Conservation (phyloP, 2,329 filamentous ascomycete species). For the Ampelomyces quisqualis region DNA sequence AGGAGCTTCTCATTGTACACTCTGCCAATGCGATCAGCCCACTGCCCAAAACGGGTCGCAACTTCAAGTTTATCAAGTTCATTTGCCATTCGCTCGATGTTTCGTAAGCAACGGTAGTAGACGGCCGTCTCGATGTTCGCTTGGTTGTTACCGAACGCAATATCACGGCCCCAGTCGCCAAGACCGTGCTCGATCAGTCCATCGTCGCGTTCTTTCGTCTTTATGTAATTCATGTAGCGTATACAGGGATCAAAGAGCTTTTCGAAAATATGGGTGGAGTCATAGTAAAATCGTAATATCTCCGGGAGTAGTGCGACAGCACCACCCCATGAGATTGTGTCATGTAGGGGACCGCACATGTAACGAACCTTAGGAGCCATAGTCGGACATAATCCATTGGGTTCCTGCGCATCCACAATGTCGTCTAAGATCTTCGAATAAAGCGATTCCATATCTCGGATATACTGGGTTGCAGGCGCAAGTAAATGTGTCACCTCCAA, state of each 20-base stretch:
- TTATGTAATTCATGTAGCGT: constrained; percentile 48
- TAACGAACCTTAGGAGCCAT: constrained; percentile 53
- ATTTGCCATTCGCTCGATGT: constrained; percentile 41
- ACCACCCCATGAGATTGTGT: constrained; percentile 51
- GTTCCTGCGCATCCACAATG: constrained; percentile 50
- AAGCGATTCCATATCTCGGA: constrained; percentile 50
- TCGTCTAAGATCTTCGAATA: constrained; percentile 53
- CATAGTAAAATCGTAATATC: constrained; percentile 46
- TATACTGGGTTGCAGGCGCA: constrained; percentile 50
- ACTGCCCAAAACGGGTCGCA: constrained; percentile 17
- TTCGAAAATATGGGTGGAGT: constrained; percentile 41
- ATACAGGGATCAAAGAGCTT: constrained; percentile 44
- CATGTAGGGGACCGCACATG: constrained; percentile 53
- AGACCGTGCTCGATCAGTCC: constrained; percentile 49
- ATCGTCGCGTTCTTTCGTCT: constrained; percentile 43
- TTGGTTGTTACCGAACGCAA: constrained; percentile 49
- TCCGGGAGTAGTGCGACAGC: constrained; percentile 40
- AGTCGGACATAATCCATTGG: constrained; percentile 49
- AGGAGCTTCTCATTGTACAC: constrained; percentile 26
- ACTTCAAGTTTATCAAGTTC: constrained; percentile 13
- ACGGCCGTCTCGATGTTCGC: constrained; percentile 51
- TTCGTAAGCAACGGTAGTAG: constrained; percentile 46
- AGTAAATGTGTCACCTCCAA: constrained; percentile 52
- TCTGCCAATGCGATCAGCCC: constrained; percentile 23
- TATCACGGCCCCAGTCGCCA: constrained; percentile 49